phyloP scores from a whole-genome alignment of 2,329 filamentous ascomycete genomes.

The Arthrobotrys conoides region DNA sequence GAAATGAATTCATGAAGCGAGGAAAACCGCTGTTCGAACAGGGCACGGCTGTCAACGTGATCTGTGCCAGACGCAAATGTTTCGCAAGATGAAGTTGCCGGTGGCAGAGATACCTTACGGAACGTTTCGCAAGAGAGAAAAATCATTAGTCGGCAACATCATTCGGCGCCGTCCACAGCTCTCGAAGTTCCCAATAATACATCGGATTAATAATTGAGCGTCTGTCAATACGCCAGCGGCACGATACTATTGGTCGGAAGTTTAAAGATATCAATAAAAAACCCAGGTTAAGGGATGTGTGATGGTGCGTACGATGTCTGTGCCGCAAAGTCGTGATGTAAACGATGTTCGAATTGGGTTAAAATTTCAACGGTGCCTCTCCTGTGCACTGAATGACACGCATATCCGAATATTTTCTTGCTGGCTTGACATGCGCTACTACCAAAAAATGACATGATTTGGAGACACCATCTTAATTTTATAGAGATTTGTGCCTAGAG shows the following conservation, averaged over 20 bases:
- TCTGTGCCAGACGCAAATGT: constrained; percentile 8
- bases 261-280: constrained; percentile 3
- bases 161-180: neutral
- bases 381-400: constrained; percentile 14
- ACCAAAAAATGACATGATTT: constrained; percentile 16
- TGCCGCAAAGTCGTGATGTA: constrained; percentile 14
- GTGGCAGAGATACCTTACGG: neutral
- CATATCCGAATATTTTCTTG: constrained; percentile 12
- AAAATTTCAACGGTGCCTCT: constrained; percentile 28
- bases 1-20: neutral
- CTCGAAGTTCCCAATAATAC: neutral
- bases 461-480: neutral
- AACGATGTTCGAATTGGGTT: constrained; percentile 15
- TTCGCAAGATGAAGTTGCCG: neutral
- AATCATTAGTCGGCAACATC: neutral
- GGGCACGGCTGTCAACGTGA: neutral
- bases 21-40: neutral
- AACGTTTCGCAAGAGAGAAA: neutral
- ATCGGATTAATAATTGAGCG: constrained; percentile 11
- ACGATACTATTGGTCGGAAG: constrained; percentile 3
- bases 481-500: neutral
- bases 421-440: constrained; percentile 12
- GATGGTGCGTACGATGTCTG: constrained; percentile 1
- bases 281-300: neutral
- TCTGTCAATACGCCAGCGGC: neutral